Percentiles rank a stretch among this genome's conserved stretches.
These are phyloP conservation scores for Truncatella angustata DNA, from an alignment of 2,329 filamentous ascomycete genomes.

Conservation along the genomic window DNA sequence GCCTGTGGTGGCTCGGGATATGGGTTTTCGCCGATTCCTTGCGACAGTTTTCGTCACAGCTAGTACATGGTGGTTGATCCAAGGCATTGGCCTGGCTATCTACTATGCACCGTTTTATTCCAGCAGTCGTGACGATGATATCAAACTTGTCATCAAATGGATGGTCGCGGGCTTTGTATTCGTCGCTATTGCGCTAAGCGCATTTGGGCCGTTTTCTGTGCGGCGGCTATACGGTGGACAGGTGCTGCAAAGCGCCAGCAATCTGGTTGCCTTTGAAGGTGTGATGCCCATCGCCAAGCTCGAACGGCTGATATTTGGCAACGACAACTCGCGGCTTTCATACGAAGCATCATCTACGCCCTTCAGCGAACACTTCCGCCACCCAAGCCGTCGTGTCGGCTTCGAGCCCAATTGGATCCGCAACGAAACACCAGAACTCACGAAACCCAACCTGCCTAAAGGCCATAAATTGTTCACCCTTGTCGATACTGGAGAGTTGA, in stretches of 20 bases:
- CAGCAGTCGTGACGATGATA: background rate
- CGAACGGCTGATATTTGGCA: constrained; percentile 25
- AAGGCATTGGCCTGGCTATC: constrained; percentile 13
- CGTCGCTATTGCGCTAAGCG: constrained; percentile 14
- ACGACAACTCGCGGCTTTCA: constrained; percentile 18
- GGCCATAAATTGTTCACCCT: constrained; percentile 28
- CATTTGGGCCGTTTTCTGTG: constrained; percentile 17
- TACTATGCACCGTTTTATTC: constrained; percentile 14
- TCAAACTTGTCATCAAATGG: constrained; percentile 5
- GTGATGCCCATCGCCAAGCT: constrained; percentile 20
- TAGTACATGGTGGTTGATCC: constrained; percentile 15
- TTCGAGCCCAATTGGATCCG: constrained; percentile 19
- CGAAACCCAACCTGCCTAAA: constrained; percentile 12
- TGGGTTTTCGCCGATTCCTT: constrained; percentile 4
- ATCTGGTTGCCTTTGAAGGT: constrained; percentile 26
- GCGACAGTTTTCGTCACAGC: constrained; percentile 15
- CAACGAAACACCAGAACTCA: background rate
- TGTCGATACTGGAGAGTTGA: constrained; percentile 29
- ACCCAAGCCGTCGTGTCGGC: constrained; percentile 18
- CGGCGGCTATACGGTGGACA: constrained; percentile 18
- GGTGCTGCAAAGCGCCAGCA: constrained; percentile 19
- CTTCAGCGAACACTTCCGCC: constrained; percentile 15
- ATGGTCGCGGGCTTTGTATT: constrained; percentile 12
- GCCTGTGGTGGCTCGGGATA: constrained; percentile 14
- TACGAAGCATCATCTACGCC: constrained; percentile 22